Evolutionary conservation across 2,329 filamentous ascomycete genomes (phyloP), one percentile per base, ranked within the genome.

Genomic region (Lecanicillium sp.): DNA sequence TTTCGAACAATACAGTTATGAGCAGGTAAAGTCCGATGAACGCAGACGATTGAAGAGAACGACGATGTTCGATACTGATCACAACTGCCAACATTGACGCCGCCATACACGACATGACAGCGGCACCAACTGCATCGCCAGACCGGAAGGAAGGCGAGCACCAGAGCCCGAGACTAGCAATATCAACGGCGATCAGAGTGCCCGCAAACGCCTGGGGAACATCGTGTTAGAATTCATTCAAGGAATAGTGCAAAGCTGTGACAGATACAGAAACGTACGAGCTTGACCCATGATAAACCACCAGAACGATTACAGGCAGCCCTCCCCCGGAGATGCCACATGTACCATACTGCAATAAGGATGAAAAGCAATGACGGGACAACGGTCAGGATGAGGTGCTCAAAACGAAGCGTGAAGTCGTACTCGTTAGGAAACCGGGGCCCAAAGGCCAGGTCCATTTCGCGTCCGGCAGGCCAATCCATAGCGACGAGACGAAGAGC

Each of bases 11-110:
- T 4, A 56, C 44, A 0, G 56, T 56, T 5, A 52, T 34, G 31
- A 60, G 41, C 6, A 65, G 49, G 29, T 57, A 65, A 4, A 40
- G n/a, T 19, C 44, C 49, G 15, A 63, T 44, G 2, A 64, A 28
- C 1, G 49, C 43, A 0, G 62, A 62, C 1, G 62, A 59, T 11
- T 52, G 49, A 2, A 47, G 42, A 3, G 57, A 54, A 7, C 50
- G 53, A 12, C 29, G 42, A 29, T 65, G 62, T 39, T 64, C 61
- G 0, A 42, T 10, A 20, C 6, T 11, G 22, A 25, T 11, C 7
- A 25, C 7, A 25, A 25, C 6, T 7, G 22, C 22, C 22, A 25
- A 11, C 11, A 25, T 11, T 7, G 11, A 6, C 22, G 11, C 22
- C 22, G 32, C 17, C 9, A 30, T 13, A 5, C 33, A 18, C 2